phyloP scores from a whole-genome alignment of 225 moss, liverwort and hornwort species.

The Ulota crispa region DNA sequence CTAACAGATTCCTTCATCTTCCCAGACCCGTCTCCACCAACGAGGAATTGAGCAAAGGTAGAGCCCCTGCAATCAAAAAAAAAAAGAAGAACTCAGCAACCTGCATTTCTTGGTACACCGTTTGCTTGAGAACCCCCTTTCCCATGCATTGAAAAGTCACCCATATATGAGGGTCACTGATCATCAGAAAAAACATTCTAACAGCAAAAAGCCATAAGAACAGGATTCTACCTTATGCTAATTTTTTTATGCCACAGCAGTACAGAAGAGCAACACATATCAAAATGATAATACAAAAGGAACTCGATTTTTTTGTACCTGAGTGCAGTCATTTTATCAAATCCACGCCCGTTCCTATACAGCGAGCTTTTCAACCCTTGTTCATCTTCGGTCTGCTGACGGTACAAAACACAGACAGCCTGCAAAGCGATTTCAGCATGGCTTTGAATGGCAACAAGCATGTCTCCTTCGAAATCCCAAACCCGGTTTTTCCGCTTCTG shows the following conservation, averaged over 20 bases:
- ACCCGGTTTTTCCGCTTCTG: slow-evolving; percentile 2
- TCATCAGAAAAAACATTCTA: too few relatives aligned
- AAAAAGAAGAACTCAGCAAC: too few relatives aligned
- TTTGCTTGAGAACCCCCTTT: background rate
- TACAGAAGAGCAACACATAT: background rate
- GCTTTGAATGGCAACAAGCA: slow-evolving; percentile 19
- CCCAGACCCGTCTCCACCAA: slow-evolving; percentile 6
- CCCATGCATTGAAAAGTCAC: background rate
- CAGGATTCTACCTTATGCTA: background rate
- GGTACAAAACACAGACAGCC: slow-evolving; percentile 28
- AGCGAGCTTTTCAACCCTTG: background rate
- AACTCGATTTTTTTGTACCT: background rate
- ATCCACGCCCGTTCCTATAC: slow-evolving; percentile 21
- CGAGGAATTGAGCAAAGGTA: background rate
- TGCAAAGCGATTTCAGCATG: background rate
- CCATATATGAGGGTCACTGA: background rate
- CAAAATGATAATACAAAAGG: background rate
- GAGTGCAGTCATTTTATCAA: background rate
- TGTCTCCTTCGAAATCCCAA: slow-evolving; percentile 21
- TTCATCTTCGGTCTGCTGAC: slow-evolving; percentile 18
- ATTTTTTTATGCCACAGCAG: too few relatives aligned
- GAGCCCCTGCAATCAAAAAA: slow-evolving; percentile 3
- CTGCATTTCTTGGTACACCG: too few relatives aligned
- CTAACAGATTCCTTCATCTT: background rate
- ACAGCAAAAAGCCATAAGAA: too few relatives aligned